Evolutionary conservation across 2,329 filamentous ascomycete genomes (phyloP), one percentile per base, ranked within the genome.

Genomic region (Lachnellula subtilissima): DNA sequence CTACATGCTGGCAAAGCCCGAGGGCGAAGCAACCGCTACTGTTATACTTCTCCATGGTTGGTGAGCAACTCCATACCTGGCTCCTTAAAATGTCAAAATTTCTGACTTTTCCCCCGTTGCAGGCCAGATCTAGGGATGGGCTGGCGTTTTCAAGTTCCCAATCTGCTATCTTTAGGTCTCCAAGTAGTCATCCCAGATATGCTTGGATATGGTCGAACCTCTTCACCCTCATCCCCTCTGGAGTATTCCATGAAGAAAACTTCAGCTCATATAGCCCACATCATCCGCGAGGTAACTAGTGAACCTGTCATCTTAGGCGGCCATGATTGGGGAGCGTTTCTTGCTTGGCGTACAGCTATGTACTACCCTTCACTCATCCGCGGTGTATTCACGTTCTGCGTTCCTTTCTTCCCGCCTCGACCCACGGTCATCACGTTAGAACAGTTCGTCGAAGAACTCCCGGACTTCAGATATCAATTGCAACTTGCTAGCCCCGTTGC

Each of bases 251-350:
- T 39, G 11, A 39, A 39, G 15, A 39, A 39, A 12, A 39, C 15
- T 12, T 11, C 36, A 39, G 36, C 4, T 6, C 36, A 39, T n/a
- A 39, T 39, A 5, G 15, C 11, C 5, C 36, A 39, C 12, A 12
- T 39, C 12, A 39, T 39, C 36, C 15, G 15, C 36, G 36, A 14
- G 36, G 36, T n/a, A 14, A 12, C 36, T 14, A 39, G 15, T 81
- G 81, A 22, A 1, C 28, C 19, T 17, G 28, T 23, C 32, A 43
- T 51, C 15, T 9, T 51, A 17, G 90, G 91, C 53, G 92, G 91
- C 11, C 92, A 96, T 74, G 92, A 96, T 74, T 97, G 92, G 89
- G 92, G 92, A 69, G 90, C 88, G 60, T 77, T 79, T 5, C 77
- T 91, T 35, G 85, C 86, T 54, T 94, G 89, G 79, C 83, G 89